Evolutionary conservation across 768 basidiomycete species (phyloP).

Genomic region (Candolleomyces eurysporus): DNA sequence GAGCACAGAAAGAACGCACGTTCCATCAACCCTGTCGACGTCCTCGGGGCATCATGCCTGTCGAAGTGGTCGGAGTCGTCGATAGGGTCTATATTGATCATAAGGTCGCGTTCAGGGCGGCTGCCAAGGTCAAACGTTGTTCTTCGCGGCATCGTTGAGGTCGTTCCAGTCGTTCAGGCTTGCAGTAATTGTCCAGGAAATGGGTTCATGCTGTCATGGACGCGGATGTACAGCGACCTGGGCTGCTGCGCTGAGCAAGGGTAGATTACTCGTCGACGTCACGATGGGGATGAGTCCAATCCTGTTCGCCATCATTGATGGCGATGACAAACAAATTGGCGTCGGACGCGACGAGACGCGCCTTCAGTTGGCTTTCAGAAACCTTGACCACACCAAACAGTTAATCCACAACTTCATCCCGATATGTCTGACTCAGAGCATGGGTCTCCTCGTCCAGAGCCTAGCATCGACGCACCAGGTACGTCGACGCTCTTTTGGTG

Average conservation of each 20-base stretch:
- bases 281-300: too few species aligned
- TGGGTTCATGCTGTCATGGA: too few species aligned
- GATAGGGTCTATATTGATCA: constrained; percentile 4
- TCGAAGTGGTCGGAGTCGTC: constrained; percentile 1
- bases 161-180: neutral
- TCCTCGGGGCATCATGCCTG: constrained; percentile 11
- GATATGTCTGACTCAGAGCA: constrained; percentile 20
- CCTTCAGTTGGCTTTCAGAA: neutral
- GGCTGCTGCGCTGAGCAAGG: too few species aligned
- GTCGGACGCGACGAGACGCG: neutral
- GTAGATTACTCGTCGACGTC: too few species aligned
- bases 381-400: neutral
- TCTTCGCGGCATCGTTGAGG: constrained; percentile 1
- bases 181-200: too few species aligned
- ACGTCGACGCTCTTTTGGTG: constrained; percentile 7
- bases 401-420: neutral
- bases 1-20: neutral
- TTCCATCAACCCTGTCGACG: constrained; percentile 9
- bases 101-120: neutral
- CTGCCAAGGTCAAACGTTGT: neutral
- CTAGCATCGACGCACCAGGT: constrained; percentile 20
- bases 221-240: too few species aligned
- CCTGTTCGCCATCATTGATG: neutral
- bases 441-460: constrained; percentile 16
- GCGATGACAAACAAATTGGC: neutral